Base-by-base conservation (phyloP, 2,329 filamentous ascomycete genomes). In the Ceratocystis cacaofunesta region DNA sequence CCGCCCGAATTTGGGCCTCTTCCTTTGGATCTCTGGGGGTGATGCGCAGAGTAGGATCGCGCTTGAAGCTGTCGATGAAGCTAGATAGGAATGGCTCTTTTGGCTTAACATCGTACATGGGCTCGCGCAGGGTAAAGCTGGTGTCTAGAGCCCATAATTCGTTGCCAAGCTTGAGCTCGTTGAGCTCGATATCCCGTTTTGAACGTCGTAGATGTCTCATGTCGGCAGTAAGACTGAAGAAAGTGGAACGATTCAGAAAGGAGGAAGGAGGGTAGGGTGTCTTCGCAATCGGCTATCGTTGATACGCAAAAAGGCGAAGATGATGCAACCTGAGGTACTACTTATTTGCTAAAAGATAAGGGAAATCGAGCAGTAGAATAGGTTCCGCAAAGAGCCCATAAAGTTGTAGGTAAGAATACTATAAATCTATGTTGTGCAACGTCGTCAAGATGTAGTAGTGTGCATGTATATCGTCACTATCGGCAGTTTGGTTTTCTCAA, bases 21-120 rank as follows among this genome's bases (percentile, higher is more conserved):
- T 68, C 67, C 48, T 68, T 69, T 28, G 68, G 68, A 68, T 78
- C 74, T 68, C 75, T 74, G 55, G 80, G 76, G 50, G 79, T 79
- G 69, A 82, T 75, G 66, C 75, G 76, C 65, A 76, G 74, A 69
- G 74, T 73, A 6, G 83, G 81, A 70, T 87, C 84, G 67, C 84
- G 80, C 70, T 80, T 81, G 77, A 88, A 88, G 73, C 82, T 80
- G 74, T 87, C 81, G 70, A 85, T 69, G 30, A 68, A 68, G 61
- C 50, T 65, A 22, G 55, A 58, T 36, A 65, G 30, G 43, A 67
- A 65, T 5, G 63, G 63, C 30, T 65, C 66, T 63, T 65, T 64
- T 2, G 66, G 66, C 60, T 67, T 67, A 48, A 67, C 63, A 55
- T 67, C 66, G 50, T 67, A 67, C 66, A 67, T 67, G 58, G 66